phyloP scores from a whole-genome alignment of 768 basidiomycete species.

The Phallus indusiatus region DNA sequence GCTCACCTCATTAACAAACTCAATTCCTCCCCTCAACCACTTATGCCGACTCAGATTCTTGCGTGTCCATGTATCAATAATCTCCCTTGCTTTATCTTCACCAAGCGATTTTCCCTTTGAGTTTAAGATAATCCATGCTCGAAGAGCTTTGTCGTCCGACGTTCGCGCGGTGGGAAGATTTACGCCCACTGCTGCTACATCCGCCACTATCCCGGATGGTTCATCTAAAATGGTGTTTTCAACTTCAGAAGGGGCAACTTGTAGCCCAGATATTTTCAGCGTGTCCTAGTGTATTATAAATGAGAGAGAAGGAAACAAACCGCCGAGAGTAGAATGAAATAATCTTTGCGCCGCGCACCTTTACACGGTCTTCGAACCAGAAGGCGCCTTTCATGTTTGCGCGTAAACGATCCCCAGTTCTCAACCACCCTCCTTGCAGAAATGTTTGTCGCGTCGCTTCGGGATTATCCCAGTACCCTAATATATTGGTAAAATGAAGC shows the following conservation, averaged over 20 bases:
- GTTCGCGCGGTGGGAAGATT: constrained; percentile 49
- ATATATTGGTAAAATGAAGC: background rate
- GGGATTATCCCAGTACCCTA: constrained; percentile 7
- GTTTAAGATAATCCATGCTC: constrained; percentile 72
- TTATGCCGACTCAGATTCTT: constrained; percentile 64
- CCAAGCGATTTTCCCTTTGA: constrained; percentile 39
- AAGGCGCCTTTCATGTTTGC: constrained; percentile 53
- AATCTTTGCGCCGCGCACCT: constrained; percentile 40
- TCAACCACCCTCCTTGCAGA: background rate
- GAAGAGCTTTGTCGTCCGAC: constrained; percentile 62
- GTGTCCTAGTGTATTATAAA: constrained; percentile 43
- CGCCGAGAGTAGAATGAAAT: background rate
- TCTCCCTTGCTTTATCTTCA: constrained; percentile 26
- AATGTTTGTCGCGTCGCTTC: constrained; percentile 7
- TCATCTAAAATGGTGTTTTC: constrained; percentile 56
- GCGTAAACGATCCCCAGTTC: constrained; percentile 29
- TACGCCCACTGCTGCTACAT: constrained; percentile 67
- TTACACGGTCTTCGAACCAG: constrained; percentile 72
- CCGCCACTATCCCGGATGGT: constrained; percentile 50
- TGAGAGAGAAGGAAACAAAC: background rate
- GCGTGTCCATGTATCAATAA: constrained; percentile 52
- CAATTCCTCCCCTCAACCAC: constrained; percentile 66
- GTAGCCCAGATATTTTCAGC: constrained; percentile 68
- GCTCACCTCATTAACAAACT: constrained; percentile 49
- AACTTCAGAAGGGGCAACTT: constrained; percentile 75